These are phyloP conservation scores for Wallacemonas sp. DNA, from an alignment of 208 protist genomes.

Conservation along the genomic window DNA sequence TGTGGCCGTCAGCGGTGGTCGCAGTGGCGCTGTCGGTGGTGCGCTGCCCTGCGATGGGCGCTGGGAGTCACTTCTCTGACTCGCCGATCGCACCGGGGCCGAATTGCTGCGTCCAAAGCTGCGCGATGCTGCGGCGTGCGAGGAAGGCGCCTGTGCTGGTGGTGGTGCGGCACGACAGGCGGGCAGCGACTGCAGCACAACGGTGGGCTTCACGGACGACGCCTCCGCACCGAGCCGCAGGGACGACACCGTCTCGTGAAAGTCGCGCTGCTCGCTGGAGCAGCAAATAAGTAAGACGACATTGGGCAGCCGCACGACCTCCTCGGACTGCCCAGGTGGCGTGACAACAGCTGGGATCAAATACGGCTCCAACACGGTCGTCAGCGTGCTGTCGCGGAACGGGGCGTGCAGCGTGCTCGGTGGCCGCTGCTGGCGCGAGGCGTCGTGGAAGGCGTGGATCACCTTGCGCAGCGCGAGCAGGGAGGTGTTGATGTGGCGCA, in stretches of 20 bases:
- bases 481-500: conserved; percentile 79
- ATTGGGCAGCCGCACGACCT: conserved; percentile 1
- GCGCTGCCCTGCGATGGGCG: background rate
- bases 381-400: conserved; percentile 73
- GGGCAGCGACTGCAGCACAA: conserved; percentile 35
- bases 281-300: conserved; percentile 62
- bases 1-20: background rate
- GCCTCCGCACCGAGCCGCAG: conserved; percentile 76
- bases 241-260: conserved; percentile 70
- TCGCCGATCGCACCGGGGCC: background rate
- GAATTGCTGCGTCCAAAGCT: background rate
- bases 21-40: background rate
- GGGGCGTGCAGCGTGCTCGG: conserved; percentile 37
- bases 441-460: conserved; percentile 46
- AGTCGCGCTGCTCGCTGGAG: conserved; percentile 52
- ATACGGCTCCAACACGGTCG: conserved; percentile 66
- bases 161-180: background rate
- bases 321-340: background rate
- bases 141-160: background rate
- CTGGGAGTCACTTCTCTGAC: background rate
- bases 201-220: conserved; percentile 33
- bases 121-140: background rate
- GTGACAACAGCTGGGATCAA: conserved; percentile 26
- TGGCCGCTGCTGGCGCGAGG: conserved; percentile 9
- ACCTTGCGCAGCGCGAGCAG: conserved; percentile 82